A percentile compares a stretch with the other conserved stretches of the same genome.
phyloP scores from a whole-genome alignment of 1,284 basidiomycete genomes.

The Fomitopsis schrenkii region DNA sequence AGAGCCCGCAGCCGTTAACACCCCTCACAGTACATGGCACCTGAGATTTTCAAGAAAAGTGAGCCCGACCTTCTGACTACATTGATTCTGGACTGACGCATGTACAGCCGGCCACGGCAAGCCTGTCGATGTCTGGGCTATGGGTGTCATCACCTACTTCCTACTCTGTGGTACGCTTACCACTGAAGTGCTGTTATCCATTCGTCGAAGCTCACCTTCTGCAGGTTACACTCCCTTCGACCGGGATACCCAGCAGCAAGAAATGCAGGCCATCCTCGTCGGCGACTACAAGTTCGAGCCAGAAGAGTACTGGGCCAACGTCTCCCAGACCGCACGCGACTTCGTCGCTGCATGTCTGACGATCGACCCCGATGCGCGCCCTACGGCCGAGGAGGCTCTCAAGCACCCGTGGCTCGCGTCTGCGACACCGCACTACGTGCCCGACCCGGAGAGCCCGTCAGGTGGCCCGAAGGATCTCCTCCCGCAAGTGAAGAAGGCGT shows the following conservation, averaged over 20 bases:
- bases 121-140: conserved; percentile 96
- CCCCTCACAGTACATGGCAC: conserved; percentile 83
- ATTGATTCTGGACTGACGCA: conserved; percentile 9
- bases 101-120: conserved; percentile 83
- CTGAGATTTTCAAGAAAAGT: conserved; percentile 97
- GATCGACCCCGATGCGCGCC: conserved; percentile 72
- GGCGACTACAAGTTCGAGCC: conserved; percentile 94
- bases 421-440: conserved; percentile 65
- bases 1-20: not conserved
- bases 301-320: conserved; percentile 84
- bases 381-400: conserved; percentile 72
- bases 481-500: conserved; percentile 84
- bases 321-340: conserved; percentile 75
- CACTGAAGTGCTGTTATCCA: not conserved
- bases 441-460: conserved; percentile 49
- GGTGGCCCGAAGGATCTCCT: conserved; percentile 78
- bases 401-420: conserved; percentile 80
- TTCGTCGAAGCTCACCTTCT: not conserved
- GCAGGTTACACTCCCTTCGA: conserved; percentile 92
- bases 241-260: conserved; percentile 80
- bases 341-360: conserved; percentile 85
- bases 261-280: conserved; percentile 91
- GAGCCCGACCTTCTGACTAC: not conserved
- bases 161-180: conserved; percentile 64
- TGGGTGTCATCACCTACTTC: conserved; percentile 97